Conservation (phyloP, 2,329 filamentous ascomycete genomes). For the Didymella segeticola region DNA sequence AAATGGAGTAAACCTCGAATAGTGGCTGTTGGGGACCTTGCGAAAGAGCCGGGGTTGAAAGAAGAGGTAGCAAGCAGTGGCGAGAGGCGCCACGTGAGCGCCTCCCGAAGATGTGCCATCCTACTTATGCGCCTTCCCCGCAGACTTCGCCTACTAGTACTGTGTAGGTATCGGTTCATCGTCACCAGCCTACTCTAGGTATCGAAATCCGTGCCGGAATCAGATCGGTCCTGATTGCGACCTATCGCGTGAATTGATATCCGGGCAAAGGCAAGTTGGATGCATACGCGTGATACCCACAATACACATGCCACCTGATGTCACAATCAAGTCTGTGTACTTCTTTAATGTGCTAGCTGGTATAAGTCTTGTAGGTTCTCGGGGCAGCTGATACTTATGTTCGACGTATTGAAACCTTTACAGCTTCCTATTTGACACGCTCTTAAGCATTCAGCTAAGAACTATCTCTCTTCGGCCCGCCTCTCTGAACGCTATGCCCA, state of each 20-base stretch:
- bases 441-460: no score
- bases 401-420: no score
- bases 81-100: constrained; percentile 3
- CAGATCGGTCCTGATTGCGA: background rate
- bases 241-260: background rate
- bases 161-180: no score
- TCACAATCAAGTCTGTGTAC: no score
- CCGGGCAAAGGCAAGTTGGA: no score
- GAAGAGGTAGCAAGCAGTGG: background rate
- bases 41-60: background rate
- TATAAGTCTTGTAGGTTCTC: no score
- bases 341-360: no score
- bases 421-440: no score
- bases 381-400: no score
- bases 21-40: background rate
- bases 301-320: no score
- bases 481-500: no score
- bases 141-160: background rate
- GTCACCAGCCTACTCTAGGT: background rate
- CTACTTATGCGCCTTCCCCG: constrained; percentile 1
- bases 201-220: background rate
- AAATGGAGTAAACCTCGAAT: background rate
- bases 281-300: background rate
- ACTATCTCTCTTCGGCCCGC: no score
- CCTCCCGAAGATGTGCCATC: constrained; percentile 7